Evolutionary conservation across 805 yeast genomes (phyloP).

Genomic region (Zygotorulaspora chibaensis): DNA sequence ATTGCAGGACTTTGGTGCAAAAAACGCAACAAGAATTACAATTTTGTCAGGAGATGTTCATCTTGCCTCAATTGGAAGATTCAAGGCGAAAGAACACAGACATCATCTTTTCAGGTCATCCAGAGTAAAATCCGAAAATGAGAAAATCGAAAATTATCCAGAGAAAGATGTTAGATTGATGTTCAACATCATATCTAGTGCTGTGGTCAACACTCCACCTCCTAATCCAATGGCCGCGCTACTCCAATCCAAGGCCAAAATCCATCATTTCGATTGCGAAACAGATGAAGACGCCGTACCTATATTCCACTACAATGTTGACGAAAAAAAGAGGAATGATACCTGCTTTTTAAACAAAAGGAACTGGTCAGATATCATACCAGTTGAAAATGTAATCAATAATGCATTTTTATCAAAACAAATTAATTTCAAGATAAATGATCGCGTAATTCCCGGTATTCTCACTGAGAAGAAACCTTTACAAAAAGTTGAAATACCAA

Average conservation of each 20-base stretch:
- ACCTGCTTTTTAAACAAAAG: conserved; percentile 54
- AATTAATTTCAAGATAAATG: conserved; percentile 16
- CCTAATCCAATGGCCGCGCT: conserved; percentile 79
- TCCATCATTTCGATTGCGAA: conserved; percentile 59
- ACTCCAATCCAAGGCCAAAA: conserved; percentile 56
- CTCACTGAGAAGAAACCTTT: conserved; percentile 38
- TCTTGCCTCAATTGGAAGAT: conserved; percentile 75
- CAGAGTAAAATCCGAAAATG: conserved; percentile 38
- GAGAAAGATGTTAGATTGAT: conserved; percentile 71
- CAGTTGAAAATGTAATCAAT: conserved; percentile 40
- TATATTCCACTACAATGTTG: conserved; percentile 56
- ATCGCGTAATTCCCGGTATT: conserved; percentile 26
- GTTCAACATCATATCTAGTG: conserved; percentile 82
- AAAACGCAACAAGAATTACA: conserved; percentile 66
- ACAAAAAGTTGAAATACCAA: conserved; percentile 35
- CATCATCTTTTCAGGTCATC: conserved; percentile 39
- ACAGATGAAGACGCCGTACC: conserved; percentile 83
- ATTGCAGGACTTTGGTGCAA: conserved; percentile 63
- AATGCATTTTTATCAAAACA: conserved; percentile 16
- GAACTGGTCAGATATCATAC: conserved; percentile 68
- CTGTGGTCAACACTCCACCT: conserved; percentile 90
- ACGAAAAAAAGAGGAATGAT: conserved; percentile 46
- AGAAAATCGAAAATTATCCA: conserved; percentile 45
- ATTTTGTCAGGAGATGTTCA: conserved; percentile 93
- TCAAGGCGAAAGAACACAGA: conserved; percentile 52